Conservation (phyloP, 768 basidiomycete species). For the Leccinum variicolor region DNA sequence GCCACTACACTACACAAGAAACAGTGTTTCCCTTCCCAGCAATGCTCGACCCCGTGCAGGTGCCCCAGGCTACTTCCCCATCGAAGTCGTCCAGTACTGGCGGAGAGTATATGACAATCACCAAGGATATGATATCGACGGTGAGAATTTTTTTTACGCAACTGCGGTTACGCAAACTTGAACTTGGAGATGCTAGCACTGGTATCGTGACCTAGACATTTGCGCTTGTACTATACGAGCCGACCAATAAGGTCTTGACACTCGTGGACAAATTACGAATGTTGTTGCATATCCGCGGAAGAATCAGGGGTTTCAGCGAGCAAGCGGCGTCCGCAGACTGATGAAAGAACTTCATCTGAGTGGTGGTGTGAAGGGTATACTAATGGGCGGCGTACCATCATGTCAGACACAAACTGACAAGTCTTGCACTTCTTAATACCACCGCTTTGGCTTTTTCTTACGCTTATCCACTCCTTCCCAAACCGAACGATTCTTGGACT, state of each 20-base stretch:
- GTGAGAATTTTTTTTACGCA: not conserved
- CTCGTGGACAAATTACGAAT: not conserved
- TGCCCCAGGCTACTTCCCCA: too few relatives aligned
- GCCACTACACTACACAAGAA: too few relatives aligned
- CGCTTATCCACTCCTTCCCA: constrained; percentile 20
- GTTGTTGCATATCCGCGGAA: not conserved
- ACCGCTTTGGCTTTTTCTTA: constrained; percentile 16
- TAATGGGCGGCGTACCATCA: not conserved
- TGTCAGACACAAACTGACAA: too few relatives aligned
- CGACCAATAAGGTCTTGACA: not conserved
- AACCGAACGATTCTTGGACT: constrained; percentile 23
- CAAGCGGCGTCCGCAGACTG: not conserved
- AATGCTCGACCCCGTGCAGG: too few relatives aligned
- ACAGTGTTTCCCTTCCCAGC: too few relatives aligned
- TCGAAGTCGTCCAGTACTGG: too few relatives aligned
- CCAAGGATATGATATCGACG: not conserved
- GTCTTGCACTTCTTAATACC: constrained; percentile 8
- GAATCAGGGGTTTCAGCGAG: not conserved
- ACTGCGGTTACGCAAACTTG: not conserved
- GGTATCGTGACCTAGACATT: not conserved
- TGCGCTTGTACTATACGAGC: not conserved
- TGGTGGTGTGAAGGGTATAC: not conserved
- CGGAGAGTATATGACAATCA: too few relatives aligned
- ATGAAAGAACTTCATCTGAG: not conserved
- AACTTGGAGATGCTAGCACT: not conserved